Evolutionary conservation across 345 rosid genomes (phyloP).

Genomic region (Salix exigua): DNA sequence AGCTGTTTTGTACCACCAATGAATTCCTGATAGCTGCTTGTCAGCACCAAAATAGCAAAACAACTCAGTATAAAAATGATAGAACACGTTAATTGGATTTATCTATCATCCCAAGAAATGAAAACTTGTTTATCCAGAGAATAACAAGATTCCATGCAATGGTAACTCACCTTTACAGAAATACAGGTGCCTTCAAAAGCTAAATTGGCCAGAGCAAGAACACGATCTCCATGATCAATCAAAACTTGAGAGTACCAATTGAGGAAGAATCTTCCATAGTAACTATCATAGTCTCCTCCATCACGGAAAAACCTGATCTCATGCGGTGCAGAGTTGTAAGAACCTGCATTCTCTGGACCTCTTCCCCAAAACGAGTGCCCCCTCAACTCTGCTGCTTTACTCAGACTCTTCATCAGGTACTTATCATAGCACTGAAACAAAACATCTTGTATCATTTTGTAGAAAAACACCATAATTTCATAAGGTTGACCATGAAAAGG

Average conservation of each 20-base stretch:
- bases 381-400: constrained; percentile 77
- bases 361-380: constrained; percentile 78
- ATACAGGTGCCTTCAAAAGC: constrained; percentile 70
- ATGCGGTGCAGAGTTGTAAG: constrained; percentile 79
- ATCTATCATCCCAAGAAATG: background rate
- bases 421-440: constrained; percentile 79
- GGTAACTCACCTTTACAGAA: constrained; percentile 67
- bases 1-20: constrained; percentile 95
- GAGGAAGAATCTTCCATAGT: constrained; percentile 92
- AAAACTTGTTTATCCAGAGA: background rate
- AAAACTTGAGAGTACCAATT: constrained; percentile 81
- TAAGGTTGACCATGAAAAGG: background rate
- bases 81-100: background rate
- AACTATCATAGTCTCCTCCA: constrained; percentile 89
- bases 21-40: constrained; percentile 80
- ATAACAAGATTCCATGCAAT: background rate
- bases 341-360: constrained; percentile 86
- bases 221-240: constrained; percentile 71
- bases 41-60: constrained; percentile 30
- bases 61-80: background rate
- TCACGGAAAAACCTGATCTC: constrained; percentile 93
- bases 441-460: background rate
- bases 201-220: constrained; percentile 77
- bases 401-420: constrained; percentile 66
- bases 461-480: constrained; percentile 2